These are phyloP conservation scores for Globisporangium parvum DNA, from an alignment of 352 stramenopile genomes.

Conservation along the genomic window DNA sequence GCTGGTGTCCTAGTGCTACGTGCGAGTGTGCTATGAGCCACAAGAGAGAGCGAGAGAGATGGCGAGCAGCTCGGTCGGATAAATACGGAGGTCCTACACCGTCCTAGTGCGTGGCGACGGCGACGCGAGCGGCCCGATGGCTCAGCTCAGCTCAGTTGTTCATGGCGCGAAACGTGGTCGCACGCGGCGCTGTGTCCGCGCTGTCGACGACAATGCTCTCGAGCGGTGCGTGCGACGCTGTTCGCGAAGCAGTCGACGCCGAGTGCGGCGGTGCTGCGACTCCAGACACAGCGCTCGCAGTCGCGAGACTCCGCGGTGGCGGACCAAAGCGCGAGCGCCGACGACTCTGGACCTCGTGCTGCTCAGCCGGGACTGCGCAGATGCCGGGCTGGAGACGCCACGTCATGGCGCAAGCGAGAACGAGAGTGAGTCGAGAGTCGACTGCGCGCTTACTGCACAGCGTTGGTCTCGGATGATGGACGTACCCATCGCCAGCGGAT, in stretches of 20 bases:
- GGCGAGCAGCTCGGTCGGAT: background rate
- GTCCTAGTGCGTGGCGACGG: background rate
- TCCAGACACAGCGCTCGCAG: background rate
- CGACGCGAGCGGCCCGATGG: background rate
- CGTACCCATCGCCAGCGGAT: constrained; percentile 71
- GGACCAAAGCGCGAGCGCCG: constrained; percentile 4
- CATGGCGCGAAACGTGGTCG: constrained; percentile 13
- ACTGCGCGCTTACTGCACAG: background rate
- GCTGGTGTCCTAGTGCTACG: no score
- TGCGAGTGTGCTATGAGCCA: no score
- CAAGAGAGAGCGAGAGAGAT: no score
- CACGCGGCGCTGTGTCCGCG: background rate
- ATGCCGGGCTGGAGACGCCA: constrained; percentile 59
- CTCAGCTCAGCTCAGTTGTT: background rate
- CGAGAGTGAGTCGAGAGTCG: background rate
- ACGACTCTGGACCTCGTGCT: constrained; percentile 32
- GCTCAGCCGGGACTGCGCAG: constrained; percentile 68
- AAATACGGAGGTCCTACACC: constrained; percentile 1
- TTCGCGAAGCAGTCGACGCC: background rate
- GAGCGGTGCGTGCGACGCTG: constrained; percentile 1
- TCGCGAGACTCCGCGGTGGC: background rate
- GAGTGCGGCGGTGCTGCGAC: background rate
- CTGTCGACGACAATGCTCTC: constrained; percentile 5
- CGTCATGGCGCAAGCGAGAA: background rate
- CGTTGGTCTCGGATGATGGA: background rate